These are phyloP conservation scores for Endothia cerciana DNA, from an alignment of 2,329 filamentous ascomycete species.

Conservation along the genomic window DNA sequence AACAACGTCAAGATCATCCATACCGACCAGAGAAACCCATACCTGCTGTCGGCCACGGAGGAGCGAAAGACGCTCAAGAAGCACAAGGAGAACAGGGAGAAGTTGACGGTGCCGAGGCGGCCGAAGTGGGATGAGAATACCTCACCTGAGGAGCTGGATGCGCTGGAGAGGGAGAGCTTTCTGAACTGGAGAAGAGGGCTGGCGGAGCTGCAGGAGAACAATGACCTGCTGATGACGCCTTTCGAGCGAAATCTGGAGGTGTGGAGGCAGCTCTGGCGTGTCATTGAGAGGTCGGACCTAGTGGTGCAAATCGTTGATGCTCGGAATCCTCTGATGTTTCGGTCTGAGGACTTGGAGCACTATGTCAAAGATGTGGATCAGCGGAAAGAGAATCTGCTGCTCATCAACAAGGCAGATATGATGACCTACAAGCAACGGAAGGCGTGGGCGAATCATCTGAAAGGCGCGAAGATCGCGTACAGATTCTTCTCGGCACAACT, in stretches of 20 bases:
- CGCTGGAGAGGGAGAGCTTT: conserved; percentile 77
- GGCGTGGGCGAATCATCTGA: conserved; percentile 86
- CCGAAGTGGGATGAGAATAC: conserved; percentile 88
- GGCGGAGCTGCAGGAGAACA: conserved; percentile 89
- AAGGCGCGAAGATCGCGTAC: conserved; percentile 79
- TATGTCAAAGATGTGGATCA: conserved; percentile 93
- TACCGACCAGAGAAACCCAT: conserved; percentile 93
- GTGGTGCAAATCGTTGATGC: conserved; percentile 99
- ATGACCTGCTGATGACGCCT: conserved; percentile 94
- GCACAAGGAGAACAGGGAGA: conserved; percentile 77
- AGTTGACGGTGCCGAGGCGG: conserved; percentile 85
- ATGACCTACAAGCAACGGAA: conserved; percentile 85
- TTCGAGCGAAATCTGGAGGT: conserved; percentile 98
- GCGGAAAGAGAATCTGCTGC: conserved; percentile 84
- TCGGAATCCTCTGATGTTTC: conserved; percentile 89
- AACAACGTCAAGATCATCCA: conserved; percentile 99
- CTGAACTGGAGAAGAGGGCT: conserved; percentile 87
- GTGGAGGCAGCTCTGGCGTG: conserved; percentile 96
- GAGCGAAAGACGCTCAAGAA: conserved; percentile 79
- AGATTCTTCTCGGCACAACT: conserved; percentile 95
- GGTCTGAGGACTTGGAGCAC: conserved; percentile 87
- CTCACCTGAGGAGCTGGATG: conserved; percentile 80
- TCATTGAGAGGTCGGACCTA: conserved; percentile 94
- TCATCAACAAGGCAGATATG: conserved; percentile 99
- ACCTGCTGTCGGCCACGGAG: conserved; percentile 82